These are phyloP conservation scores for Trichoderma atrobrunneum DNA, from an alignment of 2,329 filamentous ascomycete species.

Conservation along the genomic window DNA sequence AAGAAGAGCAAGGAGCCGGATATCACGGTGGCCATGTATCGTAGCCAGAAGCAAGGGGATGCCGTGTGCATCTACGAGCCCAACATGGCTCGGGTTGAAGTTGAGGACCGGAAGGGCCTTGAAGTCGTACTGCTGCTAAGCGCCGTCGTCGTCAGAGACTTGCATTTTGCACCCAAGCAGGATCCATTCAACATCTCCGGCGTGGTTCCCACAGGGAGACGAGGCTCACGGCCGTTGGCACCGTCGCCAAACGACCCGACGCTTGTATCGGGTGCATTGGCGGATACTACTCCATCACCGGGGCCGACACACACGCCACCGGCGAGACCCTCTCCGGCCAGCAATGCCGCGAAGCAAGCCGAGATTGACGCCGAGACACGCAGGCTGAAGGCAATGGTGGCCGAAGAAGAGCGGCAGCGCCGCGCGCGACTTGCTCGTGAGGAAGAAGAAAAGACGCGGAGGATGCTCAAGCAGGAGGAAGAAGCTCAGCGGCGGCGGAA, in stretches of 20 bases:
- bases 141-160: constrained; percentile 62
- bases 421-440: constrained; percentile 57
- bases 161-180: constrained; percentile 61
- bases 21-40: constrained; percentile 89
- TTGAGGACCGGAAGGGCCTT: constrained; percentile 90
- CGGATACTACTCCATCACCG: constrained; percentile 29
- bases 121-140: constrained; percentile 73
- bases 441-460: constrained; percentile 56
- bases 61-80: constrained; percentile 85
- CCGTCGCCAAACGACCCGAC: constrained; percentile 22
- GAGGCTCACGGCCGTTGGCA: constrained; percentile 42
- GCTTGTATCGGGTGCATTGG: constrained; percentile 40
- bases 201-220: constrained; percentile 26
- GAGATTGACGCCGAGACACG: constrained; percentile 74
- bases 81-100: constrained; percentile 83
- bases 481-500: constrained; percentile 51
- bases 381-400: constrained; percentile 58
- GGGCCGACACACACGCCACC: constrained; percentile 21
- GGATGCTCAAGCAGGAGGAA: constrained; percentile 65
- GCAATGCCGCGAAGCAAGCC: constrained; percentile 31
- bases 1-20: constrained; percentile 89
- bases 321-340: constrained; percentile 23
- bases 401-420: constrained; percentile 49
- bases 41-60: constrained; percentile 62
- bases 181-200: constrained; percentile 76